phyloP scores from a whole-genome alignment of 495 filamentous ascomycete genomes.

The Penicilliopsis zonata region DNA sequence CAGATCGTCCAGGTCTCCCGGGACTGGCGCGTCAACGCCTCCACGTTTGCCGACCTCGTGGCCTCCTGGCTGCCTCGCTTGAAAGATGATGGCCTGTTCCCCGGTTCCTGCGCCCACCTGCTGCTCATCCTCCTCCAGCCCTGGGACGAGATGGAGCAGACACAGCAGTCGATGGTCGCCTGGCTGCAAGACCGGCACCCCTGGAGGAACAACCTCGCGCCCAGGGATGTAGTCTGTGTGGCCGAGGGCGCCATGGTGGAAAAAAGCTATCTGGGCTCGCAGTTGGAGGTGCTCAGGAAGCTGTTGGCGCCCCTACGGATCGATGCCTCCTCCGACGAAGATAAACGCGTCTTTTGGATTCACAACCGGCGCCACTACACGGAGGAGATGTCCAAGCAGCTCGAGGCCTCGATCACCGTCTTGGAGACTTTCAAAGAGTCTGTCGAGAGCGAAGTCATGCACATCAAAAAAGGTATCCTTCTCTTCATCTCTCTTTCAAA shows the following conservation, averaged over 20 bases:
- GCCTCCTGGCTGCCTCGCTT: slow-evolving; percentile 4
- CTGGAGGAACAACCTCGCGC: not conserved
- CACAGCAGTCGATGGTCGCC: slow-evolving; percentile 7
- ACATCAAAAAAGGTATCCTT: too few species aligned
- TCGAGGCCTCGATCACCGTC: not conserved
- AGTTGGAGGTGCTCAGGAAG: slow-evolving; percentile 13
- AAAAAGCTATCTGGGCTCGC: slow-evolving; percentile 7
- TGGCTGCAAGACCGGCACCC: slow-evolving; percentile 7
- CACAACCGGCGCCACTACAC: slow-evolving; percentile 3
- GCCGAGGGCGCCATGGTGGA: slow-evolving; percentile 4
- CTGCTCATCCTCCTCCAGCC: slow-evolving; percentile 9
- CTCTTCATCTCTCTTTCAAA: too few species aligned
- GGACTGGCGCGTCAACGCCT: too few species aligned
- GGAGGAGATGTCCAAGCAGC: not conserved
- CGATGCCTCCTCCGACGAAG: not conserved
- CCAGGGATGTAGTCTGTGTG: too few species aligned
- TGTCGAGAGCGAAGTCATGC: not conserved
- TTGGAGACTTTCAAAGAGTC: not conserved
- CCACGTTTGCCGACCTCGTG: slow-evolving; percentile 1
- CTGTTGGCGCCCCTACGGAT: slow-evolving; percentile 11
- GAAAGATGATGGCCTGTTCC: slow-evolving; percentile 4
- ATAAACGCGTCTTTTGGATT: slow-evolving; percentile 15
- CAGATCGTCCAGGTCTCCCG: not conserved
- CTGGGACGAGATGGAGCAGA: slow-evolving; percentile 4
- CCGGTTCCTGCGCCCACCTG: slow-evolving; percentile 14